These are phyloP conservation scores for Fomitopsis schrenkii DNA, from an alignment of 1,284 basidiomycete genomes.

Conservation along the genomic window DNA sequence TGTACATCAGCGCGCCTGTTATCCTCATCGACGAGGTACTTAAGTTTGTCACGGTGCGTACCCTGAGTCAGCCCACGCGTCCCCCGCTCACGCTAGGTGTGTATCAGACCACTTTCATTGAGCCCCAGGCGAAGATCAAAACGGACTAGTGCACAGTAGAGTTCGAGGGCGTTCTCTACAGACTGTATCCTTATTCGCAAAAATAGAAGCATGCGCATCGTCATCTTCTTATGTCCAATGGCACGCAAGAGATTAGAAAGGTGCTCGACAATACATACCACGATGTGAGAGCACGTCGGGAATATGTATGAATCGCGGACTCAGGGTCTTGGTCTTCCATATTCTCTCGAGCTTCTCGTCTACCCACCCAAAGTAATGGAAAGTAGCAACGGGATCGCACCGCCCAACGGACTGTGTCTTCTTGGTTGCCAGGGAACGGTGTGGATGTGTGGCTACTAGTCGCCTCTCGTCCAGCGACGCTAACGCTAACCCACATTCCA, in stretches of 20 bases:
- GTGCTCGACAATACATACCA: neutral
- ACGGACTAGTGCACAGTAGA: slow-evolving; percentile 2
- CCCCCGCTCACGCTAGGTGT: neutral
- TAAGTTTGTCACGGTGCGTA: slow-evolving; percentile 77
- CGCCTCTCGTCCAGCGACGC: neutral
- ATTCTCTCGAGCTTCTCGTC: neutral
- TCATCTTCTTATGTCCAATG: neutral
- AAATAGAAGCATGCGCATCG: neutral
- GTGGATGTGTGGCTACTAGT: neutral
- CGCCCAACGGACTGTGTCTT: neutral
- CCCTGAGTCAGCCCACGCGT: neutral
- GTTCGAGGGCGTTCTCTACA: neutral
- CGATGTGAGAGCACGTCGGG: too few species aligned
- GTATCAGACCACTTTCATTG: slow-evolving; percentile 38
- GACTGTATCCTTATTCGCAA: neutral
- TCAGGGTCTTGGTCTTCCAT: neutral
- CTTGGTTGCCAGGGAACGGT: neutral
- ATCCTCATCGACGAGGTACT: slow-evolving; percentile 88
- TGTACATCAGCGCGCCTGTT: slow-evolving; percentile 87
- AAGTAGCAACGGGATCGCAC: neutral
- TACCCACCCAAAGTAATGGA: neutral
- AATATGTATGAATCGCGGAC: neutral
- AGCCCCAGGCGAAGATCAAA: slow-evolving; percentile 40
- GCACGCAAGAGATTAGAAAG: neutral
- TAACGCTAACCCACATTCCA: neutral